Base-by-base conservation (phyloP, 495 filamentous ascomycete genomes). In the Saxophila tyrrhenica region DNA sequence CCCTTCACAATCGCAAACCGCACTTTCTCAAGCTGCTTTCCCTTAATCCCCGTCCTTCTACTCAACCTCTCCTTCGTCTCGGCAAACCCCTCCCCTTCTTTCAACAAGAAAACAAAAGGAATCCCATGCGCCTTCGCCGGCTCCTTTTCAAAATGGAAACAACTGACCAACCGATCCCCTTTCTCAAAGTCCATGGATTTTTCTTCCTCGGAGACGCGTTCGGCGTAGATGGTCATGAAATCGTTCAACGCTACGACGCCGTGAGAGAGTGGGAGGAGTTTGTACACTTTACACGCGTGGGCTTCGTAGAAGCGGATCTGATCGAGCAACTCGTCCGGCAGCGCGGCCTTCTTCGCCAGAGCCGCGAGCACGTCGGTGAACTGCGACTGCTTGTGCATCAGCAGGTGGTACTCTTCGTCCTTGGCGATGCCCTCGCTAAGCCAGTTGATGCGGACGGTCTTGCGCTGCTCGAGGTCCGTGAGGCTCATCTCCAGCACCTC, bases 21-120 rank as follows among this genome's bases (percentile, higher is more conserved):
- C 67, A 97, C 89, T 75, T 96, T 99, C 69, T 99, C 92, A 58
- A 97, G 92, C 52, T 87, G 87, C 73, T 97, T 97, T 58, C 92
- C 92, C 72, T 95, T 97, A 67, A 99, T 81, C 13, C 89, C 89
- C 1, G 86, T 94, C 47, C 92, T 79, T 65, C 86, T 87, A 61
- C 88, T 87, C 2, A 99, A 74, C 21, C 92, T 81, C 62, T 90
- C 83, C 72, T 89, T 94, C 48, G 92, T 96, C 25, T 97, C 85
- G 39, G 82, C 79, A 72, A 97, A 99, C 35, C 74, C 69, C 65
- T 98, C 92, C 32, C 83, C 86, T 83, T 92, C 78, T 64, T 89
- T 89, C 41, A 97, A 64, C 39, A 94, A 73, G 67, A 99, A 95
- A 59, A 79, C 81, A 74, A 99, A 99, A 1, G 92, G 91, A 55